Base-by-base conservation (phyloP, 768 basidiomycete species). In the Bullera alba region DNA sequence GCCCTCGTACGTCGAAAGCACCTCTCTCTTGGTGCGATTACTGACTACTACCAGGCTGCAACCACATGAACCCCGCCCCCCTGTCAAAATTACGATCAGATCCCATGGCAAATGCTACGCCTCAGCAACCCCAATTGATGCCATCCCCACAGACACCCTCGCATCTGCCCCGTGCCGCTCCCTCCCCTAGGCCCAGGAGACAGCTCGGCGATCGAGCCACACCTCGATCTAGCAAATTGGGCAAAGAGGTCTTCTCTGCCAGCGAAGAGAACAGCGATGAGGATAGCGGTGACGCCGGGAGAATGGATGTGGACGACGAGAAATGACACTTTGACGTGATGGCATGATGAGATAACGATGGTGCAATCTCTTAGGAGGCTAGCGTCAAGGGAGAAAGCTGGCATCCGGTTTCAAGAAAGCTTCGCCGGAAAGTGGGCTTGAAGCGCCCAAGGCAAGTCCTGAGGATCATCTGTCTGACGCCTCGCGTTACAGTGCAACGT, bases 1-100 rank as follows among this genome's bases (percentile, higher is more conserved):
- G 65, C 47, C 65, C 61, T 29, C 46, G 65, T 65, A 32, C n/a
- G n/a, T n/a, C n/a, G n/a, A n/a, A n/a, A 50, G 63, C 42, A 27
- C 5, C 4, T 25, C 23, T 16, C 17, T 5, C 22, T 26, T 5
- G 21, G 26, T 23, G 28, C 21, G 22, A 8, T 36, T 22, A 29
- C 46, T 48, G n/a, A 46, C 38, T n/a, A n/a, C 32, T 28, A 4
- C 28, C 42, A 67, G 65, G 61, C 25, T 71, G 69, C 47, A 71
- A 71, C 43, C 67, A 66, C 44, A 50, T 71, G 46, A 71, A 71
- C 54, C 60, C 63, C 0, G 53, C 69, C 4, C 69, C 69, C 5
- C 21, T 67, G 4, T 58, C 57, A 5, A 54, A 56, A 10, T 23
- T 28, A 10, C 17, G 48, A 36, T 29, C 23, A 21, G 37, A 42